Evolutionary conservation across 148 eudicot species (phyloP).

Genomic region (Chenopodium formosanum): DNA sequence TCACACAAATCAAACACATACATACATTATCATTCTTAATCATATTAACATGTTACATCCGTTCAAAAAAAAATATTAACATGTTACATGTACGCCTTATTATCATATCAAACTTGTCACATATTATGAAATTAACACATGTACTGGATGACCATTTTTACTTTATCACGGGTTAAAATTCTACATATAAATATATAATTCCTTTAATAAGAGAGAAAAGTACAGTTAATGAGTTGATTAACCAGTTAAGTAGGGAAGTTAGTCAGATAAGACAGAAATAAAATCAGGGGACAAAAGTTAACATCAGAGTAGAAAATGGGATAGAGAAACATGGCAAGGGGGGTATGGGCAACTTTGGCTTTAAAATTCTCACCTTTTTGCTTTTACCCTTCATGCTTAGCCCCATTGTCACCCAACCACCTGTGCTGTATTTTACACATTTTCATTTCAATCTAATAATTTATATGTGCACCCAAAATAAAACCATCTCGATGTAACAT

Average conservation of each 20-base stretch:
- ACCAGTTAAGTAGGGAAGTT: not conserved
- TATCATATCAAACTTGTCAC: too few relatives aligned
- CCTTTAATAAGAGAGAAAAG: not conserved
- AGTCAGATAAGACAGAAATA: constrained; percentile 29
- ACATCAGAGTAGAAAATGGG: constrained; percentile 44
- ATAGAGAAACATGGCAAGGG: constrained; percentile 48
- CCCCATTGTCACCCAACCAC: constrained; percentile 28
- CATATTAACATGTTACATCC: too few relatives aligned
- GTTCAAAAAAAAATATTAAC: too few relatives aligned
- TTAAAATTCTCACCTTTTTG: constrained; percentile 25
- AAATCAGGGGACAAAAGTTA: constrained; percentile 42
- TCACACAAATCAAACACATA: too few relatives aligned
- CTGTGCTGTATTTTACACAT: not conserved
- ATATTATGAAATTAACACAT: too few relatives aligned
- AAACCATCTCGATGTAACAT: too few relatives aligned
- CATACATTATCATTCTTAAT: too few relatives aligned
- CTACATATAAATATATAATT: too few relatives aligned
- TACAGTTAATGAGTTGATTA: not conserved
- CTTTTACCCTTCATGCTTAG: constrained; percentile 36
- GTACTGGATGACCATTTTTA: too few relatives aligned
- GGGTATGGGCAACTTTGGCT: constrained; percentile 52
- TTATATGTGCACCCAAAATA: too few relatives aligned
- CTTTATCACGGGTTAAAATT: too few relatives aligned
- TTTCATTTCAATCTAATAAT: not conserved
- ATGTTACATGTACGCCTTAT: too few relatives aligned